Evolutionary conservation across 805 yeast genomes (phyloP), one percentile per base, ranked within the genome.

Genomic region (Isabelozyma heimii): DNA sequence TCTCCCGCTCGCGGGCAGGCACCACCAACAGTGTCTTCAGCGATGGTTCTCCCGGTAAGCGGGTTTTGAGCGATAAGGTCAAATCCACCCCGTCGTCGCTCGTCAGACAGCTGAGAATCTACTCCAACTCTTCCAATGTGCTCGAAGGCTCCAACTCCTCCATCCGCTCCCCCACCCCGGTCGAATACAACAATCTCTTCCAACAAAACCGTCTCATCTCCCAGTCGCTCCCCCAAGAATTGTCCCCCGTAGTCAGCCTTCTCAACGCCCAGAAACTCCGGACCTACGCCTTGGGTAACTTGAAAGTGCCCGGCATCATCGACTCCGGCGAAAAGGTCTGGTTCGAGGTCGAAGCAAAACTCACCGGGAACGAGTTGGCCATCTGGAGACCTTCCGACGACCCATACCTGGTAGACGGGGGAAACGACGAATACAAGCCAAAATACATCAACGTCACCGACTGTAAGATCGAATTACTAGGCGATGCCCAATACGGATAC

Each of bases 191-290:
- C 24, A 27, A n/a, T 3, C 47, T 59, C 26, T 42, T 62, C 7
- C 40, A 49, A 12, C 63, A 59, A 42, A 57, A 54, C 41, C 56
- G 48, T 43, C 35, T 48, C 28, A 54, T 63, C 44, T 57, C 57
- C 45, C 65, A 63, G 26, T 58, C 56, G 28, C 58, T 72, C 35
- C 87, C 91, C 0, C 80, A 81, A 13, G 92, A 88, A 60, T 72
- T 89, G 60, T 66, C 82, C 13, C 95, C 96, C 0, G 77, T 87
- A 9, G 79, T 89, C 37, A 84, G 89, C 16, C 73, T 89, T 54
- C 72, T 87, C 47, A 79, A 80, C 42, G 83, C 91, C 15, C 96
- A 89, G 60, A 81, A 82, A 52, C 75, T 82, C 20, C 75, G 96
- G 43, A 73, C 80, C 7, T 89, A 89, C 63, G 74, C 71, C 42